phyloP scores from a whole-genome alignment of 768 basidiomycete species.

The Phylloporus arenicola region DNA sequence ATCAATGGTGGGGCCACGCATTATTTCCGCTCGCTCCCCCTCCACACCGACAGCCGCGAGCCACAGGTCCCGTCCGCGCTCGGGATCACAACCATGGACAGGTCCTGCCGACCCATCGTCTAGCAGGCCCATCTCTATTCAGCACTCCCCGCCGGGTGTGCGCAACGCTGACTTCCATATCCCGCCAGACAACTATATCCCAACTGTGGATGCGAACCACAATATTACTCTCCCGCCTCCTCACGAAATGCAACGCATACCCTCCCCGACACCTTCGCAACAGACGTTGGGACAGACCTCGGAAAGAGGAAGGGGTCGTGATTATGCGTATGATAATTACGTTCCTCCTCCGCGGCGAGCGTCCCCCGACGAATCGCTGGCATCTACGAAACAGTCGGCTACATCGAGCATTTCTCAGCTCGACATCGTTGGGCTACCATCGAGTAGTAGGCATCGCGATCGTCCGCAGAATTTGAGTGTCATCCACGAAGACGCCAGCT shows the following conservation, averaged over 20 bases:
- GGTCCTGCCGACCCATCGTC: constrained; percentile 7
- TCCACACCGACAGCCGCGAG: constrained; percentile 10
- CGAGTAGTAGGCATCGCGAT: constrained; percentile 15
- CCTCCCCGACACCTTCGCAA: constrained; percentile 28
- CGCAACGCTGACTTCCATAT: constrained; percentile 23
- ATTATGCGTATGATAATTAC: constrained; percentile 22
- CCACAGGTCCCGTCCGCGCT: constrained; percentile 14
- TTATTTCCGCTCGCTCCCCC: constrained; percentile 5
- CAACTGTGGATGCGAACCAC: constrained; percentile 35
- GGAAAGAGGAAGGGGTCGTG: constrained; percentile 19
- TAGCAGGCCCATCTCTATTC: constrained; percentile 17
- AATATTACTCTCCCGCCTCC: constrained; percentile 47
- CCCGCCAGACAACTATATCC: constrained; percentile 49
- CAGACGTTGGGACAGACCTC: constrained; percentile 13
- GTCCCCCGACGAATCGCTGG: constrained; percentile 26
- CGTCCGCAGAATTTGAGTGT: constrained; percentile 24
- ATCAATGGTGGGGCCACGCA: constrained; percentile 11
- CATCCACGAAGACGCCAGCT: constrained; percentile 30
- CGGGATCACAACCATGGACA: constrained; percentile 16
- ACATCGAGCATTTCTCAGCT: constrained; percentile 31
- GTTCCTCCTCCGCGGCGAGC: constrained; percentile 17
- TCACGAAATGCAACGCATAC: constrained; percentile 37
- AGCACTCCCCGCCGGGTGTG: constrained; percentile 13
- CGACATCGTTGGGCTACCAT: constrained; percentile 27
- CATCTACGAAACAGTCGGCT: constrained; percentile 26